Percentiles rank a stretch among this genome's conserved stretches.
Evolutionary conservation across 73 alveolate genomes (phyloP).

Genomic region (Halteria grandinella): DNA sequence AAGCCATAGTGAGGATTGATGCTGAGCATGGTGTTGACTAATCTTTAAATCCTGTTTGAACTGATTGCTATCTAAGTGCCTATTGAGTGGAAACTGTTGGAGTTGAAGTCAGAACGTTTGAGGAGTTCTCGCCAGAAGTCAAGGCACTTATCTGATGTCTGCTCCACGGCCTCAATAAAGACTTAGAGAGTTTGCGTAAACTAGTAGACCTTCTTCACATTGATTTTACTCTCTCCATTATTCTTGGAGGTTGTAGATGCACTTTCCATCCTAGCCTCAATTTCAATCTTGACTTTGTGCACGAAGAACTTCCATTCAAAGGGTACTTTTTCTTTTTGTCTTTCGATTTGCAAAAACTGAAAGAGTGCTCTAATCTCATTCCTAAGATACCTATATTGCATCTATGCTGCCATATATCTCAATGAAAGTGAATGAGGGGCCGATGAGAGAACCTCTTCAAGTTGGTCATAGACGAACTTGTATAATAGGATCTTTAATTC

Average conservation of each 20-base stretch:
- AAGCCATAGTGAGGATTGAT: constrained; percentile 37
- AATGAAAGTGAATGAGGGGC: constrained; percentile 27
- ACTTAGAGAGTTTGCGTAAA: constrained; percentile 8
- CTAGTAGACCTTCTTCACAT: constrained; percentile 31
- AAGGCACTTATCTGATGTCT: constrained; percentile 33
- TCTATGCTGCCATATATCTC: constrained; percentile 31
- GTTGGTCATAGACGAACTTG: constrained; percentile 4
- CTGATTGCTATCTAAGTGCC: constrained; percentile 38
- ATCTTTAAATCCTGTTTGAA: neutral
- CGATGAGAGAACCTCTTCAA: constrained; percentile 11
- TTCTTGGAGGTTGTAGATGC: constrained; percentile 7
- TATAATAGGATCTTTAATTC: constrained; percentile 1
- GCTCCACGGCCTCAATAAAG: constrained; percentile 11
- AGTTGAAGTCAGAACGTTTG: constrained; percentile 44
- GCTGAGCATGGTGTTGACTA: constrained; percentile 27
- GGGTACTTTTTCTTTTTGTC: constrained; percentile 13
- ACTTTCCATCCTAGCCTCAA: constrained; percentile 37
- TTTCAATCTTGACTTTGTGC: constrained; percentile 30
- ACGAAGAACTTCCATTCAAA: constrained; percentile 33
- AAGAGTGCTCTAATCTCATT: constrained; percentile 40
- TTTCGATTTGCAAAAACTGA: constrained; percentile 18
- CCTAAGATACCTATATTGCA: constrained; percentile 12
- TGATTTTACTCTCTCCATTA: constrained; percentile 8
- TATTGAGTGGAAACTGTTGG: constrained; percentile 18
- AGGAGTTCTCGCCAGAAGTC: constrained; percentile 54